Evolutionary conservation across 1,139 yeast species (phyloP).

Genomic region (Saccharomyces hybrid): DNA sequence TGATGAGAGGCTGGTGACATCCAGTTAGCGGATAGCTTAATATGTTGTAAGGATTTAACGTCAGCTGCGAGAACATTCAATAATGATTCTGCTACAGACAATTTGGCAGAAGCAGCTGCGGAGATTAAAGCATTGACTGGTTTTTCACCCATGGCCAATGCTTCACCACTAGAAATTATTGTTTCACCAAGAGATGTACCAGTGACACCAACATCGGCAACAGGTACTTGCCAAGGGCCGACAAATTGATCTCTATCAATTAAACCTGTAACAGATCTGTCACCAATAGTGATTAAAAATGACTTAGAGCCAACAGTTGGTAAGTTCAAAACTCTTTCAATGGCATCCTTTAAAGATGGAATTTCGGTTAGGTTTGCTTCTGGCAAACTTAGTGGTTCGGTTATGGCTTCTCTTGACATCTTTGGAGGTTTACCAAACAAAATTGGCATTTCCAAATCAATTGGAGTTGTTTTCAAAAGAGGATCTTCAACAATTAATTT

Average conservation of each 20-base stretch:
- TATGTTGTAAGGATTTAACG: slow-evolving; percentile 61
- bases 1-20: slow-evolving; percentile 95
- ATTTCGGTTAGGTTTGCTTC: slow-evolving; percentile 40
- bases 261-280: slow-evolving; percentile 91
- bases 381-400: slow-evolving; percentile 53
- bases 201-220: slow-evolving; percentile 97
- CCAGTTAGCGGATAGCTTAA: slow-evolving; percentile 96
- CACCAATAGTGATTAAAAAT: slow-evolving; percentile 94
- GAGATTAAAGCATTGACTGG: slow-evolving; percentile 85
- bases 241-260: slow-evolving; percentile 98
- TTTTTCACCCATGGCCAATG: slow-evolving; percentile 95
- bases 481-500: slow-evolving; percentile 76
- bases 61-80: slow-evolving; percentile 88
- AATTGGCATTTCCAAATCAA: slow-evolving; percentile 94
- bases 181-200: slow-evolving; percentile 73
- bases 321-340: slow-evolving; percentile 73
- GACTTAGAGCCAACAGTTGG: slow-evolving; percentile 96
- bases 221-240: slow-evolving; percentile 99
- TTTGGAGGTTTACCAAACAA: slow-evolving; percentile 96
- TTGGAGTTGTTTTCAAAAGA: slow-evolving; percentile 70
- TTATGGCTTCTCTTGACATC: slow-evolving; percentile 71
- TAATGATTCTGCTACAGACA: slow-evolving; percentile 93
- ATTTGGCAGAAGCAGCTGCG: slow-evolving; percentile 93
- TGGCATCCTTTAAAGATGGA: slow-evolving; percentile 51
- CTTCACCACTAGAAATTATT: slow-evolving; percentile 78